Evolutionary conservation across 805 yeast genomes (phyloP).

Genomic region (Pichia californica): DNA sequence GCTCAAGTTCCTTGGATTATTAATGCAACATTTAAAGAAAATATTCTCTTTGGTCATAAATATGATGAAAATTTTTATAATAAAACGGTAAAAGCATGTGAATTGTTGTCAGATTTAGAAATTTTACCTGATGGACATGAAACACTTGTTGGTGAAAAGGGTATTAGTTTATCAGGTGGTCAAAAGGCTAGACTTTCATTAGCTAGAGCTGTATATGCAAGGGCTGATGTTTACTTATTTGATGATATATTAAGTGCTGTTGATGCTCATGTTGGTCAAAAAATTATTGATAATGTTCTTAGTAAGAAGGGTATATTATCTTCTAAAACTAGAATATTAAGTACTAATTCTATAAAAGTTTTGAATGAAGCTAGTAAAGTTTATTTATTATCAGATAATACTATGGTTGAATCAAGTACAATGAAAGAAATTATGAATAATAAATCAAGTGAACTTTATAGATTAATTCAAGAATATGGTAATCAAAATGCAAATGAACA

Average conservation of each 20-base stretch:
- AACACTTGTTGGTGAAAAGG: too few species aligned
- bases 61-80: conserved; percentile 77
- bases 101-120: conserved; percentile 68
- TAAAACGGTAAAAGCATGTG: conserved; percentile 80
- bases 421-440: conserved; percentile 33
- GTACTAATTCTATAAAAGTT: conserved; percentile 53
- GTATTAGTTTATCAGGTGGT: too few species aligned
- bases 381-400: conserved; percentile 47
- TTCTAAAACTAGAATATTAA: conserved; percentile 46
- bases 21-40: conserved; percentile 88
- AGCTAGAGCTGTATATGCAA: conserved; percentile 91
- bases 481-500: neutral
- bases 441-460: conserved; percentile 23
- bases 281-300: conserved; percentile 57
- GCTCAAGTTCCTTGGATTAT: conserved; percentile 88
- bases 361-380: conserved; percentile 54
- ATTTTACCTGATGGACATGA: conserved; percentile 33
- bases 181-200: conserved; percentile 71
- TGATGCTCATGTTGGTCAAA: conserved; percentile 92
- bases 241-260: conserved; percentile 96
- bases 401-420: conserved; percentile 50
- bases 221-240: conserved; percentile 84
- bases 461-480: conserved; percentile 37
- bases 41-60: conserved; percentile 81
- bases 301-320: conserved; percentile 41